These are phyloP conservation scores for Paspalum notatum DNA, from an alignment of 176 grass and related monocot species.

Conservation along the genomic window DNA sequence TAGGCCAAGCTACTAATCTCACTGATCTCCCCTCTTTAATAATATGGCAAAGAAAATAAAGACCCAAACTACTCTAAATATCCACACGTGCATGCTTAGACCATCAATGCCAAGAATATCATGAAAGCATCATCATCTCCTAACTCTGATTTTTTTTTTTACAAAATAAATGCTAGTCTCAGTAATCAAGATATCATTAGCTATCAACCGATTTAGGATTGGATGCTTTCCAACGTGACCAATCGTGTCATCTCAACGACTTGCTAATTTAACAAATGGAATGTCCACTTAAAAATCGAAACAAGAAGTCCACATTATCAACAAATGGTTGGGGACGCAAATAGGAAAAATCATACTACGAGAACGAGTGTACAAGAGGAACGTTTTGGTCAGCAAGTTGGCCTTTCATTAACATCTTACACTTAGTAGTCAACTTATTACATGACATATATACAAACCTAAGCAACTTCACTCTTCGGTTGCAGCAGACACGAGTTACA, in stretches of 20 bases:
- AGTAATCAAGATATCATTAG: too few species aligned
- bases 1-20: too few species aligned
- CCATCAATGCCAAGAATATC: too few species aligned
- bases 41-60: too few species aligned
- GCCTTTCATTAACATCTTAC: slow-evolving; percentile 39
- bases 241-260: background rate
- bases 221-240: too few species aligned
- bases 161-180: too few species aligned
- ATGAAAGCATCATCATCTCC: too few species aligned
- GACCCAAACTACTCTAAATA: too few species aligned
- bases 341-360: background rate
- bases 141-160: too few species aligned
- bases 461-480: slow-evolving; percentile 55
- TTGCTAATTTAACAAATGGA: background rate
- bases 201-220: too few species aligned
- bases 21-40: too few species aligned
- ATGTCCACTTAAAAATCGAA: background rate
- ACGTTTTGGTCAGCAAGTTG: slow-evolving; percentile 10
- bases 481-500: slow-evolving; percentile 41
- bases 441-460: slow-evolving; percentile 63
- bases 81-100: too few species aligned
- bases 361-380: background rate
- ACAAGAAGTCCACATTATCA: background rate
- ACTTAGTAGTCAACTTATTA: slow-evolving; percentile 59
- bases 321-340: background rate